Evolutionary conservation across 768 basidiomycete genomes (phyloP).

Genomic region (Naematelia aurantialba): DNA sequence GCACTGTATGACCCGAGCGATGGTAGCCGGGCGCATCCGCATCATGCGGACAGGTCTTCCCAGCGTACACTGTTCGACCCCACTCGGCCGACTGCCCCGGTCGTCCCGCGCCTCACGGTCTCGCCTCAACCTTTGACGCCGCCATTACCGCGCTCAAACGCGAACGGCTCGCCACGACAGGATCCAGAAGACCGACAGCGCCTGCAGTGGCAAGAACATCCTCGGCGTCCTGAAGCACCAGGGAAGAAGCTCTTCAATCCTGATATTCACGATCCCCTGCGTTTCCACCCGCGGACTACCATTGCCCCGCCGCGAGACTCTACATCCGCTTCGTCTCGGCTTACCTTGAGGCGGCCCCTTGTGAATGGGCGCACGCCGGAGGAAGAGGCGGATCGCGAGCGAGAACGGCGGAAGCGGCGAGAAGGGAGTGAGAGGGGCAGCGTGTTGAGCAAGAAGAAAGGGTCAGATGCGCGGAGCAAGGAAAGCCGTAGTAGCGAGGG

Average conservation of each 20-base stretch:
- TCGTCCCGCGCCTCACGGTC: background rate
- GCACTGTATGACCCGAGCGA: background rate
- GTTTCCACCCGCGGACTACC: slow-evolving; percentile 55
- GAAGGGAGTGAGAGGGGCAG: slow-evolving; percentile 50
- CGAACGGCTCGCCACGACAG: background rate
- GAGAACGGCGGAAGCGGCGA: slow-evolving; percentile 46
- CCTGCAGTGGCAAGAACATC: slow-evolving; percentile 2
- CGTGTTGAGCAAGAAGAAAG: slow-evolving; percentile 27
- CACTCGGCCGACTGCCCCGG: background rate
- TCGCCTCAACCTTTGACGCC: slow-evolving; percentile 5
- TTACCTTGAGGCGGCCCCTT: slow-evolving; percentile 14
- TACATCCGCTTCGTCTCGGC: slow-evolving; percentile 5
- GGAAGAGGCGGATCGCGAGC: slow-evolving; percentile 45
- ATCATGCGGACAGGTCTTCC: background rate
- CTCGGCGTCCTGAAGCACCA: slow-evolving; percentile 2
- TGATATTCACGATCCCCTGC: slow-evolving; percentile 82
- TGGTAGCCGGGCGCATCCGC: slow-evolving; percentile 10
- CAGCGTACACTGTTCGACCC: slow-evolving; percentile 19
- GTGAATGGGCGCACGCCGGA: slow-evolving; percentile 22
- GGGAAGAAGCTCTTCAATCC: slow-evolving; percentile 59
- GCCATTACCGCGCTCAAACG: background rate
- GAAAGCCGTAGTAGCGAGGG: slow-evolving; percentile 49
- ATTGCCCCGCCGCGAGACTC: slow-evolving; percentile 1
- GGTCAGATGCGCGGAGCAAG: slow-evolving; percentile 31
- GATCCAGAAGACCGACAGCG: background rate